Percentiles rank a stretch among this genome's conserved stretches.
Evolutionary conservation across 78 protist genomes (phyloP).

Genomic region (Acrasis kona): DNA sequence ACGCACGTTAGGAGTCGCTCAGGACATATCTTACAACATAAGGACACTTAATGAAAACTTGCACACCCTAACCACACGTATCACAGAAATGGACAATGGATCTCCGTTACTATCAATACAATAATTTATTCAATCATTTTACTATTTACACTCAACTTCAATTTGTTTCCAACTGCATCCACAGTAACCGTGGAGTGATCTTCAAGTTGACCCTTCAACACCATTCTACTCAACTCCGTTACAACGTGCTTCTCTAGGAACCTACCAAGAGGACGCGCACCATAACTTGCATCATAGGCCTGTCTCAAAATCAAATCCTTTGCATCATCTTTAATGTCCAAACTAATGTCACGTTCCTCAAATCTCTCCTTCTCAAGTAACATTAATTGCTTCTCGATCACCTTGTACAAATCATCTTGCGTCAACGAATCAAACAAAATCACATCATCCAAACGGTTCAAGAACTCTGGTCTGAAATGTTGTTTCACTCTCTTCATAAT

Average conservation of each 20-base stretch:
- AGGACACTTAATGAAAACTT: too few species aligned
- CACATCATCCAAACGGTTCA: slow-evolving; percentile 94
- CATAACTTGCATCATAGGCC: slow-evolving; percentile 74
- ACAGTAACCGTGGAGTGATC: not conserved
- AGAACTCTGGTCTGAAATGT: slow-evolving; percentile 90
- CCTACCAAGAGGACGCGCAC: slow-evolving; percentile 92
- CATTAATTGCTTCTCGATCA: slow-evolving; percentile 28
- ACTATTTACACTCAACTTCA: too few species aligned
- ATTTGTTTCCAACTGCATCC: too few species aligned
- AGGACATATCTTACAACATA: too few species aligned
- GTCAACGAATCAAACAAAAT: slow-evolving; percentile 70
- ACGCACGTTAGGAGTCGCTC: too few species aligned
- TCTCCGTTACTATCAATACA: too few species aligned
- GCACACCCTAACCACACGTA: too few species aligned
- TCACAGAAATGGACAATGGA: too few species aligned
- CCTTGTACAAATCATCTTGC: slow-evolving; percentile 22
- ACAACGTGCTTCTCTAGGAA: slow-evolving; percentile 75
- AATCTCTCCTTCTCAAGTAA: slow-evolving; percentile 54
- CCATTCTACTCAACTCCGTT: slow-evolving; percentile 48
- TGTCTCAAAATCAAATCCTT: slow-evolving; percentile 21
- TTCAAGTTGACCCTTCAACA: slow-evolving; percentile 19
- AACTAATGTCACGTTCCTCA: slow-evolving; percentile 33
- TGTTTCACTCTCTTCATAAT: slow-evolving; percentile 55
- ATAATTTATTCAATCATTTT: too few species aligned
- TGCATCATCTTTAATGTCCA: slow-evolving; percentile 35